Conservation (phyloP, 805 yeast genomes). For the Suhomyces pyralidae region DNA sequence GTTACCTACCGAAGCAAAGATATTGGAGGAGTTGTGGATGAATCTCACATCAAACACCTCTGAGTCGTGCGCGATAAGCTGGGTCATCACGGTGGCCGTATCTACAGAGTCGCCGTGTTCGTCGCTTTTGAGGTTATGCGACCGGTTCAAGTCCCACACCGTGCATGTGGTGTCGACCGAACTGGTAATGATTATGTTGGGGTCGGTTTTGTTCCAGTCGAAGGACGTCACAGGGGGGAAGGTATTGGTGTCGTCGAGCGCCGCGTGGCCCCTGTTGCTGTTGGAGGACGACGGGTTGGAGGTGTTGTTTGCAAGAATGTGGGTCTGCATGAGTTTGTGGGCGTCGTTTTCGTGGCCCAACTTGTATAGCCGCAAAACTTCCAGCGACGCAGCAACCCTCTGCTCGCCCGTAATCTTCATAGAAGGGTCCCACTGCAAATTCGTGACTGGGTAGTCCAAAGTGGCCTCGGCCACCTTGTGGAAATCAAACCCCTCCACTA, state of each 20-base stretch:
- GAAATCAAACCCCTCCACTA: constrained; percentile 41
- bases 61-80: constrained; percentile 92
- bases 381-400: constrained; percentile 67
- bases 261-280: constrained; percentile 11
- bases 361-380: constrained; percentile 64
- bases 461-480: constrained; percentile 48
- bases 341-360: constrained; percentile 44
- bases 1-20: constrained; percentile 90
- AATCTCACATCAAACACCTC: constrained; percentile 93
- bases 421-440: constrained; percentile 71
- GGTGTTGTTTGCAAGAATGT: constrained; percentile 38
- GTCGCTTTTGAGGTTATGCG: constrained; percentile 11
- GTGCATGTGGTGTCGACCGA: constrained; percentile 97
- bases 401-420: constrained; percentile 26
- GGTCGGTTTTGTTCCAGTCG: constrained; percentile 82
- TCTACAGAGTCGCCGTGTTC: constrained; percentile 19
- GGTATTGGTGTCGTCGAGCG: constrained; percentile 45
- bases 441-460: constrained; percentile 68
- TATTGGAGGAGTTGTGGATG: constrained; percentile 64
- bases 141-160: constrained; percentile 74
- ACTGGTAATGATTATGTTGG: constrained; percentile 71
- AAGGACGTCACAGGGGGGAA: constrained; percentile 90
- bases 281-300: constrained; percentile 15
- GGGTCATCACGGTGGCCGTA: constrained; percentile 76
- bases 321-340: constrained; percentile 38